A percentile compares a stretch with the other conserved stretches of the same genome.
These are phyloP conservation scores for Colletotrichum incanum DNA, from an alignment of 2,329 filamentous ascomycete species.

Conservation along the genomic window DNA sequence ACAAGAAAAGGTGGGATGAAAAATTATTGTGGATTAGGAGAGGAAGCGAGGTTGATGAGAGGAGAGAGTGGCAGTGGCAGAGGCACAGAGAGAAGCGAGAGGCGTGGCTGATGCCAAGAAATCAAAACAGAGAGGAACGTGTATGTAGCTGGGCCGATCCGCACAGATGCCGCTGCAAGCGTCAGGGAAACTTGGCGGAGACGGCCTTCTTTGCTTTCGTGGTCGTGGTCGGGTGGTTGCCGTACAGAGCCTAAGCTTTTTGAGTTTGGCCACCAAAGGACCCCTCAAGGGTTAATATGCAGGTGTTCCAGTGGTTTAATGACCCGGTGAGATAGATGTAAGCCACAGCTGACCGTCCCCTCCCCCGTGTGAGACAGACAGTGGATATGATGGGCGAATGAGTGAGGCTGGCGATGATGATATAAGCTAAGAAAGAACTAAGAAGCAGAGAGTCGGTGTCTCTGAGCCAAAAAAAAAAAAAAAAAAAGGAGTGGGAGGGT, in stretches of 20 bases:
- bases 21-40: not conserved
- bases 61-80: not conserved
- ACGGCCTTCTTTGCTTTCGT: not conserved
- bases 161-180: constrained; percentile 28
- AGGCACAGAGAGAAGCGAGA: constrained; percentile 1
- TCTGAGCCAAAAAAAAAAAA: too few species aligned
- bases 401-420: constrained; percentile 10
- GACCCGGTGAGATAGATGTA: not conserved
- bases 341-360: constrained; percentile 15
- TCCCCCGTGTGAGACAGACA: constrained; percentile 12
- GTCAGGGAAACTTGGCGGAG: not conserved
- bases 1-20: not conserved
- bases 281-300: not conserved
- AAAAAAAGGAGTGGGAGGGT: not conserved
- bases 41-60: not conserved
- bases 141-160: not conserved
- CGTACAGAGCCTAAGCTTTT: not conserved
- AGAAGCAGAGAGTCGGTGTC: not conserved
- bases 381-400: not conserved
- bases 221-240: not conserved
- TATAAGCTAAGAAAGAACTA: constrained; percentile 1
- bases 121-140: constrained; percentile 5
- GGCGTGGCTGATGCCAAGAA: constrained; percentile 27
- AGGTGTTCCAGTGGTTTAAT: not conserved
- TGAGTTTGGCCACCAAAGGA: not conserved